Percentiles rank a stretch among this genome's conserved stretches.
These are phyloP conservation scores for Phytophthora ramorum DNA, from an alignment of 352 stramenopile genomes.

Conservation along the genomic window DNA sequence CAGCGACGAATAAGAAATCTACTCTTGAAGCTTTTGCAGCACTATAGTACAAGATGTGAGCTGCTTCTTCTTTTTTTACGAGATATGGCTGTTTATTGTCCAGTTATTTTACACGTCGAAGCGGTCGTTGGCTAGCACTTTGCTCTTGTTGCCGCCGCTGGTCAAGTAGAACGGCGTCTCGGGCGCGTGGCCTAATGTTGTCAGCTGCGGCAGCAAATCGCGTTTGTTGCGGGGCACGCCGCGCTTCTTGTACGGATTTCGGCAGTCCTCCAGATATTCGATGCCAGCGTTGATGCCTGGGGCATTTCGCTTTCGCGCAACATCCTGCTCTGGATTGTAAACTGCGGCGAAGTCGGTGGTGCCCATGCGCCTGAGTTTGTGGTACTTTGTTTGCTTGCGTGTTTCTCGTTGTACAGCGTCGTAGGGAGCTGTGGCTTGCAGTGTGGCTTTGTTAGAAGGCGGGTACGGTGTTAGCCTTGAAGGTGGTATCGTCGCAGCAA, in stretches of 20 bases:
- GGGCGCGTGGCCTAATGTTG: constrained; percentile 50
- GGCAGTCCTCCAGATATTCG: constrained; percentile 66
- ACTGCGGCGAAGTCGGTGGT: constrained; percentile 58
- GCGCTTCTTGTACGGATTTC: constrained; percentile 78
- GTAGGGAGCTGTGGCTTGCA: constrained; percentile 57
- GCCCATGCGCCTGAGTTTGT: constrained; percentile 59
- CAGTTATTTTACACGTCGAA: constrained; percentile 58
- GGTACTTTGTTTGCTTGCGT: constrained; percentile 68
- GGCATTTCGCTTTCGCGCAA: constrained; percentile 42
- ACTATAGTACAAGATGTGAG: constrained; percentile 12
- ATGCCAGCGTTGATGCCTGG: constrained; percentile 62
- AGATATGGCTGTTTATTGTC: constrained; percentile 1
- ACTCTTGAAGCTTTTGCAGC: constrained; percentile 6
- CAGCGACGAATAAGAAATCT: constrained; percentile 67
- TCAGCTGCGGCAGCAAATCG: constrained; percentile 57
- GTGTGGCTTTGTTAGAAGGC: constrained; percentile 54
- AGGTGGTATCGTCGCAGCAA: constrained; percentile 42
- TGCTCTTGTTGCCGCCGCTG: constrained; percentile 69
- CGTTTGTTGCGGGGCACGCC: constrained; percentile 54
- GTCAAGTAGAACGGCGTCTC: constrained; percentile 67
- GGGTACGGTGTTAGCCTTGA: constrained; percentile 58
- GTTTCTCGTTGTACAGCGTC: constrained; percentile 47
- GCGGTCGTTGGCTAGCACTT: constrained; percentile 69
- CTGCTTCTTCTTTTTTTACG: background rate
- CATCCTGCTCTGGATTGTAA: constrained; percentile 55